A percentile compares a stretch with the other conserved stretches of the same genome.
Evolutionary conservation across 1,139 yeast species (phyloP).

Genomic region (Meyerozyma elateridarum): DNA sequence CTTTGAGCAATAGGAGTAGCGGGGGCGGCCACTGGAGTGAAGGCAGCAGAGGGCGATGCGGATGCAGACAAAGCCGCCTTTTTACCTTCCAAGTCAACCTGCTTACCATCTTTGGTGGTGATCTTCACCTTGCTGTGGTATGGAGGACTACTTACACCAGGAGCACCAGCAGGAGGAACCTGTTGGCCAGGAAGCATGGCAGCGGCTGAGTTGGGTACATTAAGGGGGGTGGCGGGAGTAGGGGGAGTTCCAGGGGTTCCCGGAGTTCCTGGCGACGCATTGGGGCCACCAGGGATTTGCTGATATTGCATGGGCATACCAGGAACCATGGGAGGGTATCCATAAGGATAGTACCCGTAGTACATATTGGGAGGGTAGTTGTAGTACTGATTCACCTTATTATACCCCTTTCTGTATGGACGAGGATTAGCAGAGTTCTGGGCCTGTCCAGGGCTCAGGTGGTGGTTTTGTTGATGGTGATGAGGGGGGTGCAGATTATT

Average conservation of each 20-base stretch:
- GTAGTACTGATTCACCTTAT: slow-evolving; percentile 7
- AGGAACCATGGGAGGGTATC: slow-evolving; percentile 12
- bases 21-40: slow-evolving; percentile 12
- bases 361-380: slow-evolving; percentile 12
- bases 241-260: slow-evolving; percentile 3
- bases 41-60: slow-evolving; percentile 13
- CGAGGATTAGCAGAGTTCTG: slow-evolving; percentile 3
- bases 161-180: slow-evolving; percentile 13
- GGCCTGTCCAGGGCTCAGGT: too few relatives aligned
- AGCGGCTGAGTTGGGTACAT: slow-evolving; percentile 16
- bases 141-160: slow-evolving; percentile 7
- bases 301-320: slow-evolving; percentile 7
- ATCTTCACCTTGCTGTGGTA: slow-evolving; percentile 24
- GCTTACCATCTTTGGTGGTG: slow-evolving; percentile 46
- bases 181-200: slow-evolving; percentile 14
- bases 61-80: slow-evolving; percentile 21
- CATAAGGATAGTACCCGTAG: slow-evolving; percentile 12
- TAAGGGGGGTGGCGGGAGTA: slow-evolving; percentile 7
- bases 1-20: slow-evolving; percentile 5
- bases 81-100: slow-evolving; percentile 42
- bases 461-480: slow-evolving; percentile 5
- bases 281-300: slow-evolving; percentile 3
- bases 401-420: slow-evolving; percentile 3
- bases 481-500: slow-evolving; percentile 3
- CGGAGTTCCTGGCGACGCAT: slow-evolving; percentile 1